Evolutionary conservation across 306 rosid species (phyloP), one percentile per base, ranked within the genome.

Genomic region (Sicyos edulis): DNA sequence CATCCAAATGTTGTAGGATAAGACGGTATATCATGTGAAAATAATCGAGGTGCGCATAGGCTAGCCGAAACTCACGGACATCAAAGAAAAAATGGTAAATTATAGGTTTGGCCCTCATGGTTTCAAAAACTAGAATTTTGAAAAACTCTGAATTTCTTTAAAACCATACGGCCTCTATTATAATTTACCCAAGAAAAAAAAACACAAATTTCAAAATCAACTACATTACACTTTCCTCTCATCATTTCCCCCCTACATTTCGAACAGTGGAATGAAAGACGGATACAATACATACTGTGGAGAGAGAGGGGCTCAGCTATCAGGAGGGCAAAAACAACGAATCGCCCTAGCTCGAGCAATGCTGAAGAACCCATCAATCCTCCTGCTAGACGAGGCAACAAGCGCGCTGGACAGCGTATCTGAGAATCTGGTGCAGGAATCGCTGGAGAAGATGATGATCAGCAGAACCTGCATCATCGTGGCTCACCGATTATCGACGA

Each of bases 241-340:
- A 2, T 63, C 20, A 10, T 52, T 74, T 24, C 20, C 44, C 17
- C 55, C 66, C 37, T 32, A 70, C 15, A 22, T 34, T 1, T 67
- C 19, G 60, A 72, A 50, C 78, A 90, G 96, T 71, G 96, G 98
- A 71, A 90, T 92, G 96, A 81, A 82, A 67, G 93, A 80, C 56
- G 99, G 92, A 67, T 91, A 87, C 74, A 80, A 85, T 9, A 90
- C 97, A 62, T 67, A 83, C 59, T 91, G 99, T 45, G 96, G 99
- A 42, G 96, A 93, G 78, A 78, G 99, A 86, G 92, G 98, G 54
- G 88, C 80, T 70, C 97, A 93, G 52, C 86, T 92, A 54, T 90
- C 96, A 24, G 96, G 96, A 54, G 96, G 99, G 11, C 99, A 91
- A 78, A 93, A 93, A 67, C 99, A 93, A 64, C 87, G 95, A 77